Evolutionary conservation across 2,329 filamentous ascomycete genomes (phyloP), one percentile per base, ranked within the genome.

Genomic region (Rutstroemia sydowiana): DNA sequence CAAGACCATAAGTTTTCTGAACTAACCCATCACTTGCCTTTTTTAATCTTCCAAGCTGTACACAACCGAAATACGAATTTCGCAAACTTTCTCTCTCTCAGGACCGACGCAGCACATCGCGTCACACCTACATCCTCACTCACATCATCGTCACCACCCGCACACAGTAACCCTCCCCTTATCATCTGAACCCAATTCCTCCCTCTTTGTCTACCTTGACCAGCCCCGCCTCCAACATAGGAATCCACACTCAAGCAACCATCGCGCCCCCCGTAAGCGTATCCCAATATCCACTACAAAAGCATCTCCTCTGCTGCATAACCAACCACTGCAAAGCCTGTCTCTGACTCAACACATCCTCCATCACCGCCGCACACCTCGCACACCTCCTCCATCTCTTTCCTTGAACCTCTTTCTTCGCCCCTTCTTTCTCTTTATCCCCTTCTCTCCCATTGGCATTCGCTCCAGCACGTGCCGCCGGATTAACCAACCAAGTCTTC

Each of bases 251-350:
- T 18, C 40, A 66, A 58, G 60, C 58, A 46, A 58, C 45, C 34
- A 48, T 59, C 44, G 63, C 55, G n/a, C 63, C 63, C 30, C 51
- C 43, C n/a, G 51, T 40, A 45, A 66, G 47, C 36, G 59, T 64
- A 60, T 63, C 52, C 63, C 65, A 68, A 56, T 62, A 63, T 16
- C 65, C 65, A 42, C 60, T 58, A 53, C 65, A 68, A 48, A 63
- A 66, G 40, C 65, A 68, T 7, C 64, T 52, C 34, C 64, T 55
- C 49, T 66, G 63, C 56, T 68, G 65, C 63, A 66, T 64, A 43
- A 62, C 56, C 51, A 68, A 37, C 64, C 63, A 68, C 47, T 66
- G 63, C 44, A 67, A 50, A n/a, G 60, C 53, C 18, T 57, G 57
- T 41, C 60, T 64, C 45, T 61, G 57, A 30, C 55, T 61, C 32